These are phyloP conservation scores for Erythrophleum fordii DNA, from an alignment of 306 rosid species.

Conservation along the genomic window DNA sequence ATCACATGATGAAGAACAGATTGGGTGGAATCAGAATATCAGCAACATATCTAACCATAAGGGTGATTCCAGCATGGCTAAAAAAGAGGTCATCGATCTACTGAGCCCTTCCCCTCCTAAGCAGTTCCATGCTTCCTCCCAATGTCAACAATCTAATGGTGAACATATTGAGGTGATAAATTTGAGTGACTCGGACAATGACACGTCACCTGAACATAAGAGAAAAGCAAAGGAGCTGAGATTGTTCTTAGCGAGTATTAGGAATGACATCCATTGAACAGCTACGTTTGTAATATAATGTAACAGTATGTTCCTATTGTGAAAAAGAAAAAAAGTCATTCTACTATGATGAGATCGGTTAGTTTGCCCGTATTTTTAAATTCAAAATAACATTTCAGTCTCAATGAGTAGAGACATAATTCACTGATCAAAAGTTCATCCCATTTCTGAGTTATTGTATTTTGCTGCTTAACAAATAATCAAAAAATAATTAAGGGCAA, in stretches of 20 bases:
- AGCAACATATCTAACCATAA: constrained; percentile 28
- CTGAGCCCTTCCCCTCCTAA: constrained; percentile 72
- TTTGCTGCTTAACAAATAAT: too few relatives aligned
- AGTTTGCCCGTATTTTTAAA: too few relatives aligned
- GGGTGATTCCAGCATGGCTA: constrained; percentile 30
- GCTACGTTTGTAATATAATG: background rate
- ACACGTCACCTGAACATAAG: constrained; percentile 65
- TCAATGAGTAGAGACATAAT: too few relatives aligned
- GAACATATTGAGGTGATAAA: constrained; percentile 58
- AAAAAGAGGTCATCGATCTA: constrained; percentile 66
- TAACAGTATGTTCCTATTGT: background rate
- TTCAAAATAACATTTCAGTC: too few relatives aligned
- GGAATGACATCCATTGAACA: constrained; percentile 46
- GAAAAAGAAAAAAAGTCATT: too few relatives aligned
- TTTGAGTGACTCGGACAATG: constrained; percentile 77
- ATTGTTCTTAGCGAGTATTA: constrained; percentile 59
- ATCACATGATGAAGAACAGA: constrained; percentile 34
- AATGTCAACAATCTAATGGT: constrained; percentile 39
- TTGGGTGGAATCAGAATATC: constrained; percentile 22
- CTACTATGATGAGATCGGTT: too few relatives aligned
- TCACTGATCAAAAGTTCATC: too few relatives aligned
- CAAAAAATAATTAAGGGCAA: too few relatives aligned
- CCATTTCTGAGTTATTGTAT: too few relatives aligned
- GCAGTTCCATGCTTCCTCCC: constrained; percentile 16
- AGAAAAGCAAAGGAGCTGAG: constrained; percentile 70